Evolutionary conservation across 176 grass and related monocot species (phyloP).

Genomic region (Cenchrus fungigraminus): DNA sequence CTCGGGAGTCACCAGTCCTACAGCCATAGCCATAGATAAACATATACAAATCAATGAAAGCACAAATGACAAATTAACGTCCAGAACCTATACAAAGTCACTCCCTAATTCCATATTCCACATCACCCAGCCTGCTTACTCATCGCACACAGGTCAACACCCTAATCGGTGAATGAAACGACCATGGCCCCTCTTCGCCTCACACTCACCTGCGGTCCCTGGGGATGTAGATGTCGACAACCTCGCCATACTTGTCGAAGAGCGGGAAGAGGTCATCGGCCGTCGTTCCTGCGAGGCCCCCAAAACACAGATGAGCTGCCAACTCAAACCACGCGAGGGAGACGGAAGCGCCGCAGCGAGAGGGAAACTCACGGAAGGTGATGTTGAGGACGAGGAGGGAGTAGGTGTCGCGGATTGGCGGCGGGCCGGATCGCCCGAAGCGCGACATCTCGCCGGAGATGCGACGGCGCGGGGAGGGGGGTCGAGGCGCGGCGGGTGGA

Average conservation of each 20-base stretch:
- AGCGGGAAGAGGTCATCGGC: slow-evolving; percentile 94
- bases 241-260: slow-evolving; percentile 87
- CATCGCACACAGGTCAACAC: not conserved
- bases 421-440: slow-evolving; percentile 90
- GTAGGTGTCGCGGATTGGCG: slow-evolving; percentile 79
- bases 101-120: not conserved
- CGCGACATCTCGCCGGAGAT: slow-evolving; percentile 71
- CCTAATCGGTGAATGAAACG: not conserved
- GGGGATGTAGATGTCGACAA: slow-evolving; percentile 95
- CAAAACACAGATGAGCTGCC: not conserved
- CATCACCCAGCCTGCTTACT: not conserved
- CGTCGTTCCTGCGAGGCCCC: slow-evolving; percentile 59
- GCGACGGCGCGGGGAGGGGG: slow-evolving; percentile 8
- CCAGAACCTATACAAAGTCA: not conserved
- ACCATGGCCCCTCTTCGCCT: not conserved
- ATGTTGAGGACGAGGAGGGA: slow-evolving; percentile 98
- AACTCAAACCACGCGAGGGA: not conserved
- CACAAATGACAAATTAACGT: not conserved
- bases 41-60: not conserved
- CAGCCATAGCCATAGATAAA: slow-evolving; percentile 23
- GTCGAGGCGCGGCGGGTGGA: slow-evolving; percentile 43
- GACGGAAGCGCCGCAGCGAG: not conserved
- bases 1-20: slow-evolving; percentile 86
- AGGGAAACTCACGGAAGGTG: slow-evolving; percentile 66
- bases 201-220: slow-evolving; percentile 81